Conservation (phyloP, 805 yeast species). For the Peterozyma toletana region DNA sequence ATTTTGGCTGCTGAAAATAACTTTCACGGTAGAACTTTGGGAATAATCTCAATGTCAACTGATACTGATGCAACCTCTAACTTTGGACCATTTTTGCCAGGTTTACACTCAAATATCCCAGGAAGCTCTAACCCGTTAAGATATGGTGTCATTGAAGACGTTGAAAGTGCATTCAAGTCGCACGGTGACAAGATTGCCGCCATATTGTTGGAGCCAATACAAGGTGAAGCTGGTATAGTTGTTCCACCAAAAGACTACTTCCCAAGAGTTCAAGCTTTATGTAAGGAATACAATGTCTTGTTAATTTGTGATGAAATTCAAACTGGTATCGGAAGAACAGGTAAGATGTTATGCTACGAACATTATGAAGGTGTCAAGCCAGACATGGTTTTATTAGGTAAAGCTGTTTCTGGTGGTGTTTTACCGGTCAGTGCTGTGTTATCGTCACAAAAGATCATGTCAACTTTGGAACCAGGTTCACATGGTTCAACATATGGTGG, state of each 20-base stretch:
- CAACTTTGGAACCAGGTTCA: slow-evolving; percentile 85
- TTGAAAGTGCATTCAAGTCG: slow-evolving; percentile 69
- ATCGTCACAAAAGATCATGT: slow-evolving; percentile 86
- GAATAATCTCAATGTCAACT: slow-evolving; percentile 92
- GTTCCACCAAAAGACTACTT: slow-evolving; percentile 86
- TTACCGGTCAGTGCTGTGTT: slow-evolving; percentile 88
- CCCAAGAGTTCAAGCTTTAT: slow-evolving; percentile 60
- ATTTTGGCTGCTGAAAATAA: slow-evolving; percentile 82
- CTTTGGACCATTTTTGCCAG: slow-evolving; percentile 84
- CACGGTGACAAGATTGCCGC: slow-evolving; percentile 92
- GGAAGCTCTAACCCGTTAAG: slow-evolving; percentile 63
- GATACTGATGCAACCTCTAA: slow-evolving; percentile 86
- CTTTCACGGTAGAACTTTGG: slow-evolving; percentile 95
- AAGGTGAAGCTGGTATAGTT: slow-evolving; percentile 97
- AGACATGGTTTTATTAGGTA: slow-evolving; percentile 83
- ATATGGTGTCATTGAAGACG: slow-evolving; percentile 82
- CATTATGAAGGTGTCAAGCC: slow-evolving; percentile 76
- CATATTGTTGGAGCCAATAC: slow-evolving; percentile 88
- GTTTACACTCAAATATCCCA: slow-evolving; percentile 81
- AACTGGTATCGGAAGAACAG: slow-evolving; percentile 97
- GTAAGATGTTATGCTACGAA: slow-evolving; percentile 86
- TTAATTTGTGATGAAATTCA: slow-evolving; percentile 96
- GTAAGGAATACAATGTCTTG: slow-evolving; percentile 78
- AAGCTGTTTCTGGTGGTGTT: slow-evolving; percentile 94
- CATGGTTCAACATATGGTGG: slow-evolving; percentile 99